phyloP scores from a whole-genome alignment of 2,329 filamentous ascomycete species.

The Malbranchea zuffiana region DNA sequence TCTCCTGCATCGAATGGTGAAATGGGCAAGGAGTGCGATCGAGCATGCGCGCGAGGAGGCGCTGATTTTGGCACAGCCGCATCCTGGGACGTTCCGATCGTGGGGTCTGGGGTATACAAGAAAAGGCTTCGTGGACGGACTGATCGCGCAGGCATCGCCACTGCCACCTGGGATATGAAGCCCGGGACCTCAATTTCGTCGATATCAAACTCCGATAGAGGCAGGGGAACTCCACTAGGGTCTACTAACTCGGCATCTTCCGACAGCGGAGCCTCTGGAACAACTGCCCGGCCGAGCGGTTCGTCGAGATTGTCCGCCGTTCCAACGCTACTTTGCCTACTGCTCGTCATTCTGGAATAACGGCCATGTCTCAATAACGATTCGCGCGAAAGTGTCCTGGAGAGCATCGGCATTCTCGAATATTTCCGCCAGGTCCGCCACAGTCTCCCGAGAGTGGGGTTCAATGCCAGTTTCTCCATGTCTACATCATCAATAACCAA shows the following conservation, averaged over 20 bases:
- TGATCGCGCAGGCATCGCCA: constrained; percentile 14
- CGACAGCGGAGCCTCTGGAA: constrained; percentile 6
- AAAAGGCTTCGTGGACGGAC: constrained; percentile 34
- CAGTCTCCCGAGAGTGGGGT: constrained; percentile 73
- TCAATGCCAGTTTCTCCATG: constrained; percentile 85
- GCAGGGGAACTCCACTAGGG: constrained; percentile 57
- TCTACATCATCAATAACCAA: constrained; percentile 82
- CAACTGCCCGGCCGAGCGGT: constrained; percentile 2
- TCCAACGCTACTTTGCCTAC: constrained; percentile 30
- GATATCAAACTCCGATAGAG: constrained; percentile 55
- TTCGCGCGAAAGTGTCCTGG: constrained; percentile 33
- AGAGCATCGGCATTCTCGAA: constrained; percentile 25
- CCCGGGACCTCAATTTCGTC: constrained; percentile 73
- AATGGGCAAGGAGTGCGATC: constrained; percentile 10
- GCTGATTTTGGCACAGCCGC: constrained; percentile 13
- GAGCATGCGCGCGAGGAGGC: constrained; percentile 6
- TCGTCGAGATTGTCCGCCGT: constrained; percentile 18
- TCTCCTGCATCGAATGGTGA: background rate
- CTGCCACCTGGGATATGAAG: constrained; percentile 35
- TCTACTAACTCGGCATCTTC: constrained; percentile 28
- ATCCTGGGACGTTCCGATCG: constrained; percentile 1
- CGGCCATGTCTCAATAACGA: constrained; percentile 28
- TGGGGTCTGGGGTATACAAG: constrained; percentile 21
- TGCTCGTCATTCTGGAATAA: constrained; percentile 18
- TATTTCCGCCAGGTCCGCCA: constrained; percentile 96